These are phyloP conservation scores for Boechera divaricarpa DNA, from an alignment of 345 rosid genomes.

Conservation along the genomic window DNA sequence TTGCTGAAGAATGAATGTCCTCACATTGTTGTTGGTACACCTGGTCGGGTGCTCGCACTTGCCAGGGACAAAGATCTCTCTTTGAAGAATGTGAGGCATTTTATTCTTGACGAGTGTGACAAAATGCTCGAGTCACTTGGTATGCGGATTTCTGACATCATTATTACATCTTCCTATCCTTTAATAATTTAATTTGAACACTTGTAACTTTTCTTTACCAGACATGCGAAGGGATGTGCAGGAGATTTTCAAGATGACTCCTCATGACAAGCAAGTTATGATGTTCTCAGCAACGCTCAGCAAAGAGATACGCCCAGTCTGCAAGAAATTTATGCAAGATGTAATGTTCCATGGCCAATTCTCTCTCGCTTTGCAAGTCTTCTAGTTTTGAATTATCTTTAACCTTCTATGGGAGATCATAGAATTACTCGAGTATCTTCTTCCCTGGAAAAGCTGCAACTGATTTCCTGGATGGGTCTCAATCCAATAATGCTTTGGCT, in stretches of 20 bases:
- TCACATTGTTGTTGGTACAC: slow-evolving; percentile 98
- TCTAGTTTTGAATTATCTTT: slow-evolving; percentile 51
- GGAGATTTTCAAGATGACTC: slow-evolving; percentile 98
- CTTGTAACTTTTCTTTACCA: slow-evolving; percentile 25
- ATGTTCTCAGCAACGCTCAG: slow-evolving; percentile 99
- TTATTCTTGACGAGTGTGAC: slow-evolving; percentile 98
- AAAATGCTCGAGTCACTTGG: slow-evolving; percentile 99
- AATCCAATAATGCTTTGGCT: neutral
- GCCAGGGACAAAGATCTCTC: slow-evolving; percentile 94
- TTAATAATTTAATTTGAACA: neutral
- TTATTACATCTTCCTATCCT: neutral
- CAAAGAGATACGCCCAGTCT: slow-evolving; percentile 99
- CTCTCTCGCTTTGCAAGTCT: slow-evolving; percentile 63
- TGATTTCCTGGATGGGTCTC: neutral
- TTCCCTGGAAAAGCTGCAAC: neutral
- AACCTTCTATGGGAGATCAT: slow-evolving; percentile 44
- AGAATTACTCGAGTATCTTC: slow-evolving; percentile 6
- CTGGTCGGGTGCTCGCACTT: slow-evolving; percentile 90
- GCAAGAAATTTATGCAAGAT: slow-evolving; percentile 99
- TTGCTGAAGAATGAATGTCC: slow-evolving; percentile 97
- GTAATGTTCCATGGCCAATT: slow-evolving; percentile 79
- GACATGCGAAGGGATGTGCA: slow-evolving; percentile 99
- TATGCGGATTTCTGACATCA: slow-evolving; percentile 16
- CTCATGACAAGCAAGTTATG: slow-evolving; percentile 99
- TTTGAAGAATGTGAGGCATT: slow-evolving; percentile 98